Percentiles rank a stretch among this genome's conserved stretches.
Conservation (phyloP, 2,329 filamentous ascomycete genomes). For the Aspergillus novofumigatus region DNA sequence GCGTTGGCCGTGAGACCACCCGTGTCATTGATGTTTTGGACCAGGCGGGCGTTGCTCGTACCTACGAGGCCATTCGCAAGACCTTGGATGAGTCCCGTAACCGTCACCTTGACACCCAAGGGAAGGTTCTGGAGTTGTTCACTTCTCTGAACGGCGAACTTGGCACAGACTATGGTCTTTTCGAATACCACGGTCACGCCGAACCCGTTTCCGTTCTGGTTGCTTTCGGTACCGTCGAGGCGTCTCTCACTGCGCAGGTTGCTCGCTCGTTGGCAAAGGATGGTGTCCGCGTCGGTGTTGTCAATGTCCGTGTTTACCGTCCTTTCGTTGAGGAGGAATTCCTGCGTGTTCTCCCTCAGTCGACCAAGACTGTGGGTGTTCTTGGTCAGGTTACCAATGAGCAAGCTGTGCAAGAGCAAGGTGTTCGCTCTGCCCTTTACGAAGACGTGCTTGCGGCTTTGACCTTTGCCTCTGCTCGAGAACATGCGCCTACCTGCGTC, state of each 20-base stretch:
- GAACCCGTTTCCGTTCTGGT: constrained; percentile 79
- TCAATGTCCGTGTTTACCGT: constrained; percentile 90
- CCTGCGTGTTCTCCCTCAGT: constrained; percentile 71
- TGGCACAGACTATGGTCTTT: constrained; percentile 86
- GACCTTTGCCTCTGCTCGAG: constrained; percentile 68
- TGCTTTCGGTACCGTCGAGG: constrained; percentile 87
- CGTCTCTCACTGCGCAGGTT: constrained; percentile 78
- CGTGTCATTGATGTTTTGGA: constrained; percentile 78
- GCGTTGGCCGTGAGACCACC: constrained; percentile 75
- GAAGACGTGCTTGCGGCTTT: constrained; percentile 85
- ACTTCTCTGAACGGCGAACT: constrained; percentile 82
- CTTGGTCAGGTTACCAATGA: constrained; percentile 82
- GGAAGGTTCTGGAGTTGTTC: constrained; percentile 66
- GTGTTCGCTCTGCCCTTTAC: constrained; percentile 79
- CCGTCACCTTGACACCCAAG: constrained; percentile 66
- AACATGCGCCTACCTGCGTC: constrained; percentile 60
- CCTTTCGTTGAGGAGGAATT: constrained; percentile 96
- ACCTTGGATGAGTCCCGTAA: constrained; percentile 60
- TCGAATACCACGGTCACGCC: constrained; percentile 87
- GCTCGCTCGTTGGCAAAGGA: constrained; percentile 66
- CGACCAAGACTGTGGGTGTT: constrained; percentile 71
- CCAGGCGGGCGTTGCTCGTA: constrained; percentile 62
- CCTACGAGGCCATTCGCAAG: constrained; percentile 64
- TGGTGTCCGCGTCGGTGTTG: constrained; percentile 74
- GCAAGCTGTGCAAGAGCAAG: constrained; percentile 67